Base-by-base conservation (phyloP, 148 eudicot species). In the Cornus controversa region DNA sequence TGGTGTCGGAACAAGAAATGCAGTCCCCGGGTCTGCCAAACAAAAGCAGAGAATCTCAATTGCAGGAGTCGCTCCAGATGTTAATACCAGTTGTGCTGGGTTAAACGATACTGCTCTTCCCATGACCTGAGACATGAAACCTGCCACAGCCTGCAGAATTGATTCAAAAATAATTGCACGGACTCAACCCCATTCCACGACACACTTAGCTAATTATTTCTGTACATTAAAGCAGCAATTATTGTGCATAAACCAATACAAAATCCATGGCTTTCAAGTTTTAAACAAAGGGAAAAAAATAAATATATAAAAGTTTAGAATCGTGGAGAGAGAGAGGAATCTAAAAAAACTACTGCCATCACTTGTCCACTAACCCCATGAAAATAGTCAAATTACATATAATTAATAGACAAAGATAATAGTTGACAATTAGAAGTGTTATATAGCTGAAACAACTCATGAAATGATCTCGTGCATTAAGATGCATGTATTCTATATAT, bases 21-120 rank as follows among this genome's bases (percentile, higher is more conserved):
- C 97, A 82, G 87, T 92, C 42, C 99, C 99, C 8, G 79, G 91
- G 84, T 93, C 98, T 54, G 98, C 98, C 72, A 96, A 82, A 80
- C 97, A 93, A 82, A 96, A 96, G 83, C 87, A 70, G 15, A 96
- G 97, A 54, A 92, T 93, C 89, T 96, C 99, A 70, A 96, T 72
- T 20, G 98, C 98, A 77, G 98, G 92, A 73, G 98, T 90, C 37
- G 97, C 98, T 64, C 99, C 97, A 71, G 87, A 78, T 40, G 97
- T 93, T 78, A 96, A 85, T 70, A 96, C 91, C 65, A 96, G 75
- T 28, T 84, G 91, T n/a, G 91, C 86, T 25, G 98, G 98, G 76
- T 93, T 82, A 74, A 93, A 88, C 69, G 85, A 81, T 16, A 81
- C 85, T 28, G 54, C 79, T 81, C 77, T 75, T 54, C 93, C 93